Evolutionary conservation across 1,284 basidiomycete species (phyloP).

Genomic region (Schizopora paradoxa): DNA sequence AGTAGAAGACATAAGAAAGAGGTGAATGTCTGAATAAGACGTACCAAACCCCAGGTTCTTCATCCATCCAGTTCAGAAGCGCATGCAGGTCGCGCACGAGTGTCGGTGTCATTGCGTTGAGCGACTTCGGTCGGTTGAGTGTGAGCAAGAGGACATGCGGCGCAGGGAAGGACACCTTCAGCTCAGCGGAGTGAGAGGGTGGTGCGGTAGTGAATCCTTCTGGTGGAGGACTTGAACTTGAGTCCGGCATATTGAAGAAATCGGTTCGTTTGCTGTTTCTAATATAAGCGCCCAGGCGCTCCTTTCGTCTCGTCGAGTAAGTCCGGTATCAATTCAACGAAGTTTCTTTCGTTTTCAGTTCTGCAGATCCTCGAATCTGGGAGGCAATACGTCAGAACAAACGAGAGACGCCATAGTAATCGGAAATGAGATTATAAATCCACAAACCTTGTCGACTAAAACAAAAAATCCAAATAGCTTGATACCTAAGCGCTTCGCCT

Average conservation of each 20-base stretch:
- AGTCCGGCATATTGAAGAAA: not conserved
- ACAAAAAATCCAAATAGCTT: too few species aligned
- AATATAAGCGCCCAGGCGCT: too few species aligned
- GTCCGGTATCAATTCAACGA: too few species aligned
- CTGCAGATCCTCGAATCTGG: too few species aligned
- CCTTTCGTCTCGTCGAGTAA: too few species aligned
- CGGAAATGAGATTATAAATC: too few species aligned
- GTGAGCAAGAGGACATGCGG: constrained; percentile 69
- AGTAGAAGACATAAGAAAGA: not conserved
- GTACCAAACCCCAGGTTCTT: constrained; percentile 67
- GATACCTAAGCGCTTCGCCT: too few species aligned
- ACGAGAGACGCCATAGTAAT: too few species aligned
- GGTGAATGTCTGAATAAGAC: constrained; percentile 20
- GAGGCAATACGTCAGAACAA: too few species aligned
- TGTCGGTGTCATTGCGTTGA: constrained; percentile 68
- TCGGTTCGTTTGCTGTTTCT: not conserved
- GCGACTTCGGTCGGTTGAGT: constrained; percentile 66
- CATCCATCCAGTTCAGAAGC: constrained; percentile 74
- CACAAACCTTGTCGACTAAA: too few species aligned
- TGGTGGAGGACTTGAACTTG: not conserved
- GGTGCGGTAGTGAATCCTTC: too few species aligned
- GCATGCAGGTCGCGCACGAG: constrained; percentile 53
- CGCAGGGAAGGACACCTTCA: constrained; percentile 54
- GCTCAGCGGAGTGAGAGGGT: constrained; percentile 48
- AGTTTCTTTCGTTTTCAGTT: too few species aligned